These are phyloP conservation scores for Petunia axillaris DNA, from an alignment of 257 asterid genomes.

Conservation along the genomic window DNA sequence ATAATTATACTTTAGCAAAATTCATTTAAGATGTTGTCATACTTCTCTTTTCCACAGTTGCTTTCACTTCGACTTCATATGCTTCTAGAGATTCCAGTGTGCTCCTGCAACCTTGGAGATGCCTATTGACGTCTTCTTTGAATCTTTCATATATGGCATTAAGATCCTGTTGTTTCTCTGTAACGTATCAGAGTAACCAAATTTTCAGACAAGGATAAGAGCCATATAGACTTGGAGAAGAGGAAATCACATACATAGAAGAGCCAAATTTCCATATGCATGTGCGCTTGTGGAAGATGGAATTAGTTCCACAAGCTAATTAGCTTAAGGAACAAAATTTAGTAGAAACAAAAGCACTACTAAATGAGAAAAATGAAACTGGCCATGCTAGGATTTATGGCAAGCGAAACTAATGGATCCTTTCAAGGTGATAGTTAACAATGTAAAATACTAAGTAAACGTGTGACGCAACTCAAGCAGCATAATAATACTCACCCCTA, in stretches of 20 bases:
- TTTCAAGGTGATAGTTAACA: not conserved
- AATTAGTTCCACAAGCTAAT: constrained; percentile 12
- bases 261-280: constrained; percentile 9
- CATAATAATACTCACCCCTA: constrained; percentile 1
- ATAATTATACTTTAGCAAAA: not conserved
- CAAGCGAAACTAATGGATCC: constrained; percentile 12
- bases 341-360: not conserved
- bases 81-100: constrained; percentile 76
- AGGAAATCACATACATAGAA: not conserved
- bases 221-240: not conserved
- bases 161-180: constrained; percentile 78
- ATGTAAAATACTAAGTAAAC: not conserved
- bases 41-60: constrained; percentile 74
- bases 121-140: constrained; percentile 68
- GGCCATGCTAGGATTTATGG: not conserved
- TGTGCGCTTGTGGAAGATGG: constrained; percentile 3
- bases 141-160: constrained; percentile 62
- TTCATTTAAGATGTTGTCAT: constrained; percentile 33
- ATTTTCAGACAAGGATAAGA: constrained; percentile 4
- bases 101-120: constrained; percentile 60
- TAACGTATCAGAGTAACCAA: constrained; percentile 28
- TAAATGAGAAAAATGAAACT: constrained; percentile 12
- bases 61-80: constrained; percentile 64
- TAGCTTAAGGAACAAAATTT: not conserved
- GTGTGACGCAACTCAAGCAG: not conserved